phyloP scores from a whole-genome alignment of 225 moss, liverwort and hornwort species.

The Pleurozium schreberi region DNA sequence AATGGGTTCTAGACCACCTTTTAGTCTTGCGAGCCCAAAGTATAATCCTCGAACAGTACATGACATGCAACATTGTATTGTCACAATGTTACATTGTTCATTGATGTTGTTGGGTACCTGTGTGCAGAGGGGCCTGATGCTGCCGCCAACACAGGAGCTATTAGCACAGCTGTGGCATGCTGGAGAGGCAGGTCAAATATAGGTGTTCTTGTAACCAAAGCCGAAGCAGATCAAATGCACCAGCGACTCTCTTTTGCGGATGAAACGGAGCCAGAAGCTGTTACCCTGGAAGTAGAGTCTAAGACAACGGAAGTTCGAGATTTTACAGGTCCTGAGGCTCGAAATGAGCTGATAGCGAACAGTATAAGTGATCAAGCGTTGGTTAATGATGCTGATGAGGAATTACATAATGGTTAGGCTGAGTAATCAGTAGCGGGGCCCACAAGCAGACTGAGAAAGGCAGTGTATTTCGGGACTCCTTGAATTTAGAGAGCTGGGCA shows the following conservation, averaged over 20 bases:
- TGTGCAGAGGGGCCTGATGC: constrained; percentile 44
- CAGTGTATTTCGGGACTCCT: neutral
- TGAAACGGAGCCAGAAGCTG: neutral
- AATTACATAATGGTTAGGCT: neutral
- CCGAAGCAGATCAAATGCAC: constrained; percentile 67
- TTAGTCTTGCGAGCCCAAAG: neutral
- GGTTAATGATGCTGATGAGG: neutral
- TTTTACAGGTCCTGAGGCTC: neutral
- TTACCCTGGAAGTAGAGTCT: neutral
- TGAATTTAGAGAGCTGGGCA: neutral
- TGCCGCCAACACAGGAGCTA: constrained; percentile 10
- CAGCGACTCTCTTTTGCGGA: constrained; percentile 52
- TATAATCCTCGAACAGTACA: neutral
- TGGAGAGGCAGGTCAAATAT: constrained; percentile 78
- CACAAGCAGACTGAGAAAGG: neutral
- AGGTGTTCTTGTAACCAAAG: constrained; percentile 69
- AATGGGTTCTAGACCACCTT: neutral
- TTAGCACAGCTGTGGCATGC: constrained; percentile 58
- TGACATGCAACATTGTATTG: neutral
- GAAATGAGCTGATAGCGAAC: neutral
- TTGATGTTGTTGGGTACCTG: neutral
- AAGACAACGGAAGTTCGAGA: neutral
- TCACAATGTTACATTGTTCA: neutral
- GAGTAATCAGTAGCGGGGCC: neutral
- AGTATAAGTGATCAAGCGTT: neutral